A percentile compares a stretch with the other conserved stretches of the same genome.
Conservation (phyloP, 306 rosid species). For the Aeschynomene evenia region DNA sequence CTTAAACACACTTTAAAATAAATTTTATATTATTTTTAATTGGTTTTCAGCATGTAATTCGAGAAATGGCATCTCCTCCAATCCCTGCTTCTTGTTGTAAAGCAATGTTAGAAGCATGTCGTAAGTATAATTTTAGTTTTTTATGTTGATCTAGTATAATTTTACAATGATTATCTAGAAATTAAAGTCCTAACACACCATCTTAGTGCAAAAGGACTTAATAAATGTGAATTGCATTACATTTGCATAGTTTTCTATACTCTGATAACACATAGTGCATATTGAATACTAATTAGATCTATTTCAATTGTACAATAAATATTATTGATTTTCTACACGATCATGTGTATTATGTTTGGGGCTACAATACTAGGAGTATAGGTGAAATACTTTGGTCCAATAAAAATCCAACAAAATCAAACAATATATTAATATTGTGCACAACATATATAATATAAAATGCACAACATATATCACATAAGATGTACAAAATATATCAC, state of each 20-base stretch:
- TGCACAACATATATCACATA: no score
- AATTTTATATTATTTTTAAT: conserved; percentile 10
- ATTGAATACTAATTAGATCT: no score
- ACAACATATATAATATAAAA: no score
- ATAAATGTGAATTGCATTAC: neutral
- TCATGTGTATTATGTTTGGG: no score
- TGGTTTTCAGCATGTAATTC: conserved; percentile 65
- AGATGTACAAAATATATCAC: no score
- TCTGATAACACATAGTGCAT: no score
- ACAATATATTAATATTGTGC: no score
- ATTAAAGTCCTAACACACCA: neutral
- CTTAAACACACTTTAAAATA: conserved; percentile 10
- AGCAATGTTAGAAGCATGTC: conserved; percentile 80
- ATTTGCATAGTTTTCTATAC: neutral
- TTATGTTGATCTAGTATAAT: neutral
- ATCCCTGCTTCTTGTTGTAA: conserved; percentile 99
- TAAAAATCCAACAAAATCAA: no score
- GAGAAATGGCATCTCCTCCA: conserved; percentile 94
- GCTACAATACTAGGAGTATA: no score
- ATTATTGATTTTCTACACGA: no score
- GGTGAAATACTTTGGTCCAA: no score
- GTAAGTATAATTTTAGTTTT: conserved; percentile 55
- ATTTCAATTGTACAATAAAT: no score
- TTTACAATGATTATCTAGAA: neutral
- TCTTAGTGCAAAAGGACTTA: neutral